Conservation (phyloP, 2,329 filamentous ascomycete species). For the Mollisia scopiformis region DNA sequence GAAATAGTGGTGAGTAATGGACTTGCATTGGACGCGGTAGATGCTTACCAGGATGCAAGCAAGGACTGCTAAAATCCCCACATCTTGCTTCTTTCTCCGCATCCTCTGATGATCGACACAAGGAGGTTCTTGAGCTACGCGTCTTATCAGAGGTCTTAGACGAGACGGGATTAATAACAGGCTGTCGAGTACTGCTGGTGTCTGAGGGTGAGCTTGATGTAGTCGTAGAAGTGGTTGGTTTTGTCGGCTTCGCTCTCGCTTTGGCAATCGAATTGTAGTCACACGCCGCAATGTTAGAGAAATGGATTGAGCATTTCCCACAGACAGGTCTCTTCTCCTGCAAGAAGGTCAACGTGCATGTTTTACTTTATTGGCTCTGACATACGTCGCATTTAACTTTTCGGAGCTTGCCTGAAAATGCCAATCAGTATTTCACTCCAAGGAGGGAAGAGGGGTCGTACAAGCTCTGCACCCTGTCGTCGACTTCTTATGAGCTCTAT, state of each 20-base stretch:
- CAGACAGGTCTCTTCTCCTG: conserved; percentile 23
- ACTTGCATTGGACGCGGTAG: background rate
- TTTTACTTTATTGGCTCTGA: background rate
- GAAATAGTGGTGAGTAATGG: background rate
- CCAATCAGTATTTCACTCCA: background rate
- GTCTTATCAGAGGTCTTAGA: background rate
- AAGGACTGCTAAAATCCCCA: conserved; percentile 6
- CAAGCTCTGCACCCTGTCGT: conserved; percentile 19
- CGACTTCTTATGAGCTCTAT: conserved; percentile 22
- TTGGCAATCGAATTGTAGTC: conserved; percentile 9
- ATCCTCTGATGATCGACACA: background rate
- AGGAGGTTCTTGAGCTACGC: background rate
- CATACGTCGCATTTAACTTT: conserved; percentile 22
- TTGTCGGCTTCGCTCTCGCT: background rate
- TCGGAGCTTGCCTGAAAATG: conserved; percentile 5
- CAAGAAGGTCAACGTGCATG: conserved; percentile 6
- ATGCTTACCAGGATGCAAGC: conserved; percentile 8
- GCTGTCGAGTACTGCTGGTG: no score
- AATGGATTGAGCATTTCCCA: conserved; percentile 21
- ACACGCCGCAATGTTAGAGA: conserved; percentile 21
- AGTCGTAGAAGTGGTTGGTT: background rate
- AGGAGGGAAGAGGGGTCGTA: background rate
- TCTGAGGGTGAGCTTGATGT: background rate
- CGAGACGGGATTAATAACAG: background rate
- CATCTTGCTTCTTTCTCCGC: background rate